A percentile compares a stretch with the other conserved stretches of the same genome.
Evolutionary conservation across 129 eudicot genomes (phyloP).

Genomic region (Solidago caesia): DNA sequence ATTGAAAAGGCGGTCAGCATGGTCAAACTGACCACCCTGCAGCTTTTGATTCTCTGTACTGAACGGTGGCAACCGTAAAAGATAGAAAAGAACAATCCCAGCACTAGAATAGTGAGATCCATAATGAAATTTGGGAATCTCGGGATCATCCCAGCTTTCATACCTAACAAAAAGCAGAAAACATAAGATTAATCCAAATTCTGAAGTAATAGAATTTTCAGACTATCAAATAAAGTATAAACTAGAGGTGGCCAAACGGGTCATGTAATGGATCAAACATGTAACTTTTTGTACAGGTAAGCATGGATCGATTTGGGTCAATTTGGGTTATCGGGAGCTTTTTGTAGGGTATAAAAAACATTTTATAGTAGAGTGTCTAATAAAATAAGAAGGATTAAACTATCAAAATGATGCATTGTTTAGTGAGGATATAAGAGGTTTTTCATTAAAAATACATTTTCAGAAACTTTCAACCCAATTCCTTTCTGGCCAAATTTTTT

Average conservation of each 20-base stretch:
- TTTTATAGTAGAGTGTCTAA: too few relatives aligned
- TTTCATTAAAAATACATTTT: neutral
- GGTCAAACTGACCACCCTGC: conserved; percentile 99
- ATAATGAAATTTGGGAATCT: conserved; percentile 92
- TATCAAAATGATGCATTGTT: neutral
- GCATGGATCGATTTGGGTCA: too few relatives aligned
- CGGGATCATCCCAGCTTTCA: conserved; percentile 99
- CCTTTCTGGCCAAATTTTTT: neutral
- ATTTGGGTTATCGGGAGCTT: too few relatives aligned
- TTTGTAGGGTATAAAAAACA: too few relatives aligned
- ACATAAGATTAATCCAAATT: neutral
- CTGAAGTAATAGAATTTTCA: neutral
- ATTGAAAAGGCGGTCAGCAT: conserved; percentile 98
- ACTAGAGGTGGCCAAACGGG: neutral
- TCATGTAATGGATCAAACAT: neutral
- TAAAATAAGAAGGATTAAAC: too few relatives aligned
- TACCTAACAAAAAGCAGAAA: conserved; percentile 41
- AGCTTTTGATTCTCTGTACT: conserved; percentile 90
- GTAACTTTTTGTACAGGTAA: neutral
- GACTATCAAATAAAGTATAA: neutral
- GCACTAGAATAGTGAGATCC: conserved; percentile 99
- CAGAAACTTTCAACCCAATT: neutral
- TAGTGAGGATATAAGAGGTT: neutral
- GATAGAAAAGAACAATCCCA: conserved; percentile 96
- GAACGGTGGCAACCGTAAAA: conserved; percentile 90